A percentile compares a stretch with the other conserved stretches of the same genome.
Evolutionary conservation across 495 filamentous ascomycete species (phyloP).

Genomic region (Glarea lozoyensis): DNA sequence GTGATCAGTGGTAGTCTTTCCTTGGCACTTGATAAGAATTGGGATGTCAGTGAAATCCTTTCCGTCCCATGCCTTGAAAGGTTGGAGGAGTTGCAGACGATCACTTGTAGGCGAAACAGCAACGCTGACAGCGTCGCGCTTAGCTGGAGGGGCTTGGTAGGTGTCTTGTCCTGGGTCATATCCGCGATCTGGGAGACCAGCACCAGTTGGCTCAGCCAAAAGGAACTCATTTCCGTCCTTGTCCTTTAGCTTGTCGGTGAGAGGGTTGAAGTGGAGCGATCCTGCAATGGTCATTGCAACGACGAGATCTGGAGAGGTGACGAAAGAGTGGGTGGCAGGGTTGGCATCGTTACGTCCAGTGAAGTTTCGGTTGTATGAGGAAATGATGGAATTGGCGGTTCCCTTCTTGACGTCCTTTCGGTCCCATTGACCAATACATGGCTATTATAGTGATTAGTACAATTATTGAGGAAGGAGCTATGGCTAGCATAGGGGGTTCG

Average conservation of each 20-base stretch:
- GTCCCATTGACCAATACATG: conserved; percentile 77
- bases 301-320: conserved; percentile 95
- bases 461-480: too few relatives aligned
- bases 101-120: conserved; percentile 84
- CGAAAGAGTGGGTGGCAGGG: conserved; percentile 96
- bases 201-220: conserved; percentile 70
- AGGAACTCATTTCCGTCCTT: conserved; percentile 96
- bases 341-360: conserved; percentile 99
- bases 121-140: conserved; percentile 64
- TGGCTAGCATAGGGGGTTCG: too few relatives aligned
- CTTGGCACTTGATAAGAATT: conserved; percentile 94
- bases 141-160: conserved; percentile 88
- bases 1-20: conserved; percentile 99
- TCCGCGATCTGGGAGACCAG: conserved; percentile 69
- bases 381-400: conserved; percentile 90
- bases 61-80: conserved; percentile 86
- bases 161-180: conserved; percentile 93
- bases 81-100: conserved; percentile 84
- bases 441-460: conserved; percentile 26
- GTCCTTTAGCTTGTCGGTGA: conserved; percentile 89
- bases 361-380: conserved; percentile 99
- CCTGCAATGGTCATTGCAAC: conserved; percentile 89
- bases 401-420: conserved; percentile 94
- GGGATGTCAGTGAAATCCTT: conserved; percentile 85
- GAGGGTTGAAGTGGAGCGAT: conserved; percentile 89